These are phyloP conservation scores for Hymenoscyphus scutula DNA, from an alignment of 2,329 filamentous ascomycete species.

Conservation along the genomic window DNA sequence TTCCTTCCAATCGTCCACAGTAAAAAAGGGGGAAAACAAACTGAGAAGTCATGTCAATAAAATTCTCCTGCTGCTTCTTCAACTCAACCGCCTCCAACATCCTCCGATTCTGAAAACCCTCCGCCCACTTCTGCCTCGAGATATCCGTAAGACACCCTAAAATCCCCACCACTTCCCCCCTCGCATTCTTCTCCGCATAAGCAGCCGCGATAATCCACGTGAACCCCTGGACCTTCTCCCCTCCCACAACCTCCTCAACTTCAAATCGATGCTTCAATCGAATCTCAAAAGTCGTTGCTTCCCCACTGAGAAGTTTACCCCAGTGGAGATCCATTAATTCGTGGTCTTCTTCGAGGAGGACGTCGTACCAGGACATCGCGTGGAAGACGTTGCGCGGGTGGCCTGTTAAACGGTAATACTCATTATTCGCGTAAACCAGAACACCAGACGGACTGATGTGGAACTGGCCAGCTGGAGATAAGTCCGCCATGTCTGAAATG, in stretches of 20 bases:
- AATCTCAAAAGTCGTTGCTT: constrained; percentile 25
- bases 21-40: constrained; percentile 6
- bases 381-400: constrained; percentile 41
- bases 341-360: constrained; percentile 22
- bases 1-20: background rate
- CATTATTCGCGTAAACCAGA: constrained; percentile 69
- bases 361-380: constrained; percentile 25
- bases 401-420: constrained; percentile 55
- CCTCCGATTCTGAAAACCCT: constrained; percentile 43
- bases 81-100: constrained; percentile 52
- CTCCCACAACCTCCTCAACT: constrained; percentile 50
- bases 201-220: constrained; percentile 29
- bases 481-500: constrained; percentile 54
- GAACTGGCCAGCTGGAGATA: constrained; percentile 72
- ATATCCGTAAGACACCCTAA: constrained; percentile 29
- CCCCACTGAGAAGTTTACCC: constrained; percentile 25
- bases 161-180: constrained; percentile 22
- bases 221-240: constrained; percentile 44
- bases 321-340: constrained; percentile 24
- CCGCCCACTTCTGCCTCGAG: constrained; percentile 27
- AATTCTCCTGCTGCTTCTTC: constrained; percentile 72
- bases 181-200: constrained; percentile 23
- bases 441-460: constrained; percentile 64
- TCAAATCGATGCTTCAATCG: constrained; percentile 42
- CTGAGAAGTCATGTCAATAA: constrained; percentile 68